Evolutionary conservation across 2,329 filamentous ascomycete genomes (phyloP), one percentile per base, ranked within the genome.

Genomic region (Tolypocladium guangdongense): DNA sequence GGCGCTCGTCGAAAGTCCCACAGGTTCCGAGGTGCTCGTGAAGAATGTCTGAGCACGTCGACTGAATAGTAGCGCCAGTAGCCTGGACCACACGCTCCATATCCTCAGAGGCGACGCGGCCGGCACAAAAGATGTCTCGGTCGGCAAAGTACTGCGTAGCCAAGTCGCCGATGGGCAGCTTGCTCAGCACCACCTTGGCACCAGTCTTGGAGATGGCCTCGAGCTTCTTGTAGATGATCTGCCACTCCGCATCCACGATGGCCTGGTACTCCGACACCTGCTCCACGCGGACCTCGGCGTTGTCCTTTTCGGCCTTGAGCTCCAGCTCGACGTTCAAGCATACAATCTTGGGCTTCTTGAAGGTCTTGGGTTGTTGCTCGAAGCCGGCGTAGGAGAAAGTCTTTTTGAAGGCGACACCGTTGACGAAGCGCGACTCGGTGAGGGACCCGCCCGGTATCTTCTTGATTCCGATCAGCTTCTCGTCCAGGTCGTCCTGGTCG

Each of bases 161-260:
- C 66, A 99, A 76, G 76, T 99, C 93, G 66, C 93, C 93, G 66
- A 99, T 97, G 41, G 93, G 93, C 57, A 97, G 80, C 75, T 96
- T 97, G 74, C 90, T 96, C 54, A 99, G 84, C 43, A 99, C 90
- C 51, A 99, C 90, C 81, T 96, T 96, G 59, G 93, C 93, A 52
- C 93, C 93, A 7, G 92, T 96, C 73, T 92, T 85, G 80, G 92
- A 82, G 52, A 96, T 76, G 49, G 92, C 89, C 76, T 99, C 93
- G 69, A 99, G 88, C 80, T 99, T 99, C 78, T 96, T 92, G 83
- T 87, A 97, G 71, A 99, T 99, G 68, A 99, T 99, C 73, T 96
- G 90, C 93, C 93, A 99, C 74, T 99, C 93, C 33, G 93, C 93
- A 67, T 99, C 93, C 68, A 99, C 93, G 62, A 99, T 96, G 58